A percentile compares a stretch with the other conserved stretches of the same genome.
These are phyloP conservation scores for Dactylellina cionopaga DNA, from an alignment of 2,329 filamentous ascomycete species.

Conservation along the genomic window DNA sequence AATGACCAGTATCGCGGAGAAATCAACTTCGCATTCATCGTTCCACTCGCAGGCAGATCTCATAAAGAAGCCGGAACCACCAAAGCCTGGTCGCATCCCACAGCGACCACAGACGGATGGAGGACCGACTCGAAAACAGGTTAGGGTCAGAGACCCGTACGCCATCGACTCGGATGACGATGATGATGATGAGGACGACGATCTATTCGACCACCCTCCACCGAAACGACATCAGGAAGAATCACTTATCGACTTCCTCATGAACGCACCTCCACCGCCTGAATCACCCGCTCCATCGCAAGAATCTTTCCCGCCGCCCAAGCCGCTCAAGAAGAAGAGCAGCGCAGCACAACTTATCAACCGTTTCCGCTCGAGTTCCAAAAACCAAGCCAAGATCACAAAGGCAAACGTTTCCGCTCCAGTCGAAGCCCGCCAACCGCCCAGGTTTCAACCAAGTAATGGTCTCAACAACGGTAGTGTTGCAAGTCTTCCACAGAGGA, in stretches of 20 bases:
- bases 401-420: slow-evolving; percentile 56
- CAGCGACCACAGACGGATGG: slow-evolving; percentile 57
- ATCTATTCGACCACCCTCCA: slow-evolving; percentile 30
- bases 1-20: slow-evolving; percentile 43
- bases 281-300: slow-evolving; percentile 40
- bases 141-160: slow-evolving; percentile 86
- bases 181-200: slow-evolving; percentile 61
- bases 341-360: slow-evolving; percentile 72
- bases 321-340: slow-evolving; percentile 71
- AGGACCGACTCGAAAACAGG: slow-evolving; percentile 77
- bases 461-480: slow-evolving; percentile 61
- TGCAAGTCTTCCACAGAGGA: slow-evolving; percentile 53
- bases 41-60: slow-evolving; percentile 80
- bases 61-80: slow-evolving; percentile 61
- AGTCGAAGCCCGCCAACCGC: slow-evolving; percentile 51
- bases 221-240: slow-evolving; percentile 52
- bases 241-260: slow-evolving; percentile 56
- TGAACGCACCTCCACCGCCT: slow-evolving; percentile 58
- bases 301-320: slow-evolving; percentile 50
- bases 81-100: slow-evolving; percentile 57
- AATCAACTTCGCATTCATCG: slow-evolving; percentile 67
- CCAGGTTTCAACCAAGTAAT: slow-evolving; percentile 60
- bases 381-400: slow-evolving; percentile 57
- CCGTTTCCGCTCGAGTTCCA: slow-evolving; percentile 64
- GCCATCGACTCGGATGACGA: slow-evolving; percentile 85